Conservation (phyloP, 306 rosid genomes). For the Prosopis cineraria region DNA sequence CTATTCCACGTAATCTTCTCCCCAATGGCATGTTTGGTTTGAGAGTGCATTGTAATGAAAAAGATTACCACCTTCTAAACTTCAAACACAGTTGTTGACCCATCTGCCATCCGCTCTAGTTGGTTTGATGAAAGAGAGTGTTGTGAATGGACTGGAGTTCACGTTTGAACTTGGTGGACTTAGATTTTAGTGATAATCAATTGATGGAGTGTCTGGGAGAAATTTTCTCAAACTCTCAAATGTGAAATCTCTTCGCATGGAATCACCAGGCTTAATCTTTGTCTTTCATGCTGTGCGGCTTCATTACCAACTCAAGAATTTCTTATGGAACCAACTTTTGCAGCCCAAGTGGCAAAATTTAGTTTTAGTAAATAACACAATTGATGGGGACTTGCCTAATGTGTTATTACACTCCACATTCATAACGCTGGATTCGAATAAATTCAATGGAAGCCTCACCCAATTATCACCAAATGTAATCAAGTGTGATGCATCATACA, state of each 20-base stretch:
- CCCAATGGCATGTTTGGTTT: background rate
- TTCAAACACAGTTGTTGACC: constrained; percentile 5
- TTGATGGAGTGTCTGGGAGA: background rate
- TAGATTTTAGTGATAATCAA: background rate
- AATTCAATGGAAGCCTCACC: background rate
- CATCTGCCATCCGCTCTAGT: constrained; percentile 5
- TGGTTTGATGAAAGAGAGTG: constrained; percentile 11
- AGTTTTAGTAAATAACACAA: background rate
- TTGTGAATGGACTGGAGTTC: constrained; percentile 16
- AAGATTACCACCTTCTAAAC: constrained; percentile 1
- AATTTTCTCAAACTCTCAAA: background rate
- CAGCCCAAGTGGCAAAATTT: too few relatives aligned
- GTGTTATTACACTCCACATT: background rate
- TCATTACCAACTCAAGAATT: too few relatives aligned
- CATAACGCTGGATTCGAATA: background rate
- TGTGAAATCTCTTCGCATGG: background rate
- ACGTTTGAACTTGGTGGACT: background rate
- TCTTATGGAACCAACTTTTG: too few relatives aligned
- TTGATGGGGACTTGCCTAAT: constrained; percentile 16
- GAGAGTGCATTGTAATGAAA: background rate
- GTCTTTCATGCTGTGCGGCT: too few relatives aligned
- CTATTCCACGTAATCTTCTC: background rate
- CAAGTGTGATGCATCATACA: background rate
- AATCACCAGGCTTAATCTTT: background rate
- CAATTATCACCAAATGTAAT: background rate